Evolutionary conservation across 2,329 filamentous ascomycete species (phyloP), one percentile per base, ranked within the genome.

Genomic region (Botrytis fabae): DNA sequence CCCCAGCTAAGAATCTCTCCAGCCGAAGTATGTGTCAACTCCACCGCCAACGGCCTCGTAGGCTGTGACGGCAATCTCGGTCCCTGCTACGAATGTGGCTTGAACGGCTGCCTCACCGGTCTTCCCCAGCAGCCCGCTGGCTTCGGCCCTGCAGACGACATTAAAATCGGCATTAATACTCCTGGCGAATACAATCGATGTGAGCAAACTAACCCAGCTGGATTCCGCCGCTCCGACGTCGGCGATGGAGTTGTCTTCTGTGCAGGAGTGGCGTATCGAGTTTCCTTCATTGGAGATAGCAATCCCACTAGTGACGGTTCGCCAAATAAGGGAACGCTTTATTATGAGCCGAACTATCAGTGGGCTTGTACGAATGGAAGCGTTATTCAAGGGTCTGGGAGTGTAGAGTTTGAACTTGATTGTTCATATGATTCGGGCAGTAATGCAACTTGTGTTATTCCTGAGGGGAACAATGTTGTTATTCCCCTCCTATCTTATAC

Each of bases 331-430:
- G 64, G 64, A 8, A 48, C 18, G 16, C 28, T 68, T 54, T 48
- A 68, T 42, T 68, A 54, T 54, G 35, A 38, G 9, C 64, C 64
- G 4, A n/a, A 40, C 1, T 1, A 66, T 18, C 4, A n/a, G 32
- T 66, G 64, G 64, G 10, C 64, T 12, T 68, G 64, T 54, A 68
- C 64, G 32, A 68, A 68, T 54, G 64, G 64, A n/a, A 68, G 64
- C 9, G 4, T 7, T 25, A 54, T 68, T 40, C 2, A 22, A 16
- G 64, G 64, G 5, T 54, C 25, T 14, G 64, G 64, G 9, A 54
- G 4, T 54, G 6, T 66, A n/a, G 46, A 66, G 35, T 54, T 66
- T 28, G 64, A 66, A 0, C n/a, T 66, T 16, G 64, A 66, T 54
- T 66, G 64, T 28, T 20, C 64, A 10, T 68, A 54, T 40, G 64